A percentile compares a stretch with the other conserved stretches of the same genome.
Conservation (phyloP, 2,329 filamentous ascomycete genomes). For the Microsporum canis region DNA sequence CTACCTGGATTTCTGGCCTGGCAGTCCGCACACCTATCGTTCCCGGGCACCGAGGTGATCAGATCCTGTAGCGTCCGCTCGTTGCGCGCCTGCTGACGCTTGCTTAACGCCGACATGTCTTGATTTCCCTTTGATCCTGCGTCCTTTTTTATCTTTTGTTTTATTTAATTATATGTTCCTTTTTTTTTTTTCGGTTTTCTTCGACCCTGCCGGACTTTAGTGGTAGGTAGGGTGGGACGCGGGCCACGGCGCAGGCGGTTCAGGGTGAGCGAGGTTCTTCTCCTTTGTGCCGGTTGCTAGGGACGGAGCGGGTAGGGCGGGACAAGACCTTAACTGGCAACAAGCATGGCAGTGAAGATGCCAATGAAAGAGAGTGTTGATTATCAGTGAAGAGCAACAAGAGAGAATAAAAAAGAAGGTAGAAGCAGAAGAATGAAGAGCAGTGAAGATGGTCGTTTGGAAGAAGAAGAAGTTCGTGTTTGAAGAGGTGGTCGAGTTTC, state of each 20-base stretch:
- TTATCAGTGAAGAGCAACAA: background rate
- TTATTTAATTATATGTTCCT: background rate
- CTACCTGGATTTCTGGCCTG: slow-evolving; percentile 79
- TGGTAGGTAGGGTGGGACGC: background rate
- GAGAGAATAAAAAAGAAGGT: background rate
- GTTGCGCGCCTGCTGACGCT: slow-evolving; percentile 96
- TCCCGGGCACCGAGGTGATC: slow-evolving; percentile 71
- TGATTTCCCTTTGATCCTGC: background rate
- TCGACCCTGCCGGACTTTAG: background rate
- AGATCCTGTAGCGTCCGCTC: slow-evolving; percentile 85
- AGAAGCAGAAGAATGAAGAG: background rate
- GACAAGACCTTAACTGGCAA: background rate
- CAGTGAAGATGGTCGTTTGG: background rate
- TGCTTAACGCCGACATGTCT: slow-evolving; percentile 71
- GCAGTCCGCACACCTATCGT: slow-evolving; percentile 91
- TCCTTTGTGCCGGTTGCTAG: background rate
- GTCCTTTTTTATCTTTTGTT: background rate
- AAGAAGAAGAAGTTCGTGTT: background rate
- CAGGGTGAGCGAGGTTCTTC: background rate
- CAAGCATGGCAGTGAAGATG: background rate
- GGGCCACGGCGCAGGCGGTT: background rate
- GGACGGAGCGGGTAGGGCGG: background rate
- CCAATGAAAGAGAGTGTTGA: background rate
- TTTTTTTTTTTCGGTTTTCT: background rate
- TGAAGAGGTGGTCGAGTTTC: background rate